Evolutionary conservation across 345 rosid species (phyloP).

Genomic region (Hibiscus tridactylites): DNA sequence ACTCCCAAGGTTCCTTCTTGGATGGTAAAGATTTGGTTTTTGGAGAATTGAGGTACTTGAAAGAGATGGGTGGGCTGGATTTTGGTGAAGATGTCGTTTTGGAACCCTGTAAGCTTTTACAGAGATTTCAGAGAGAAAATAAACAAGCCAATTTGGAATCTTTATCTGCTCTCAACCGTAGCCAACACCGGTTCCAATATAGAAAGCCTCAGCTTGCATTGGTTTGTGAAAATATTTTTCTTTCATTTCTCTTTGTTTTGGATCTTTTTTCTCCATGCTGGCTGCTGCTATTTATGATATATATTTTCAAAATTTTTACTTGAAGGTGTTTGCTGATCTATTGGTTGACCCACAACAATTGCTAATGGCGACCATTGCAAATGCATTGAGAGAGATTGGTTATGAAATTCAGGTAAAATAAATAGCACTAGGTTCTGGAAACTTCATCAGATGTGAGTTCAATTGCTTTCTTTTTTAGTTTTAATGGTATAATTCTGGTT

Average conservation of each 20-base stretch:
- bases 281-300: not conserved
- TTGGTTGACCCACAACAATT: conserved; percentile 72
- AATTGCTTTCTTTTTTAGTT: not conserved
- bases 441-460: not conserved
- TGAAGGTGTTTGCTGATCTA: conserved; percentile 75
- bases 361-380: conserved; percentile 69
- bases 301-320: conserved; percentile 8
- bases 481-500: not conserved
- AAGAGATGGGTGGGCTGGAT: conserved; percentile 47
- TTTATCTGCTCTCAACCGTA: conserved; percentile 32
- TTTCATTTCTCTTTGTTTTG: not conserved
- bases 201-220: conserved; percentile 79
- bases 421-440: not conserved
- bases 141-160: conserved; percentile 27
- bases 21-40: too few relatives aligned
- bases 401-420: conserved; percentile 62
- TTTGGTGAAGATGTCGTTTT: conserved; percentile 54
- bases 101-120: conserved; percentile 41
- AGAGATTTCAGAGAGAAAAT: conserved; percentile 13
- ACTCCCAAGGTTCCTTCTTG: too few relatives aligned
- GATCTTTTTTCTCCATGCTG: not conserved
- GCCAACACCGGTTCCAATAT: conserved; percentile 45
- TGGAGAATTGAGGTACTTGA: conserved; percentile 22
- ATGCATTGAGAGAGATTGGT: conserved; percentile 63
- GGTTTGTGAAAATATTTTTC: conserved; percentile 34